These are phyloP conservation scores for Lycium ferocissimum DNA, from an alignment of 257 asterid genomes.

Conservation along the genomic window DNA sequence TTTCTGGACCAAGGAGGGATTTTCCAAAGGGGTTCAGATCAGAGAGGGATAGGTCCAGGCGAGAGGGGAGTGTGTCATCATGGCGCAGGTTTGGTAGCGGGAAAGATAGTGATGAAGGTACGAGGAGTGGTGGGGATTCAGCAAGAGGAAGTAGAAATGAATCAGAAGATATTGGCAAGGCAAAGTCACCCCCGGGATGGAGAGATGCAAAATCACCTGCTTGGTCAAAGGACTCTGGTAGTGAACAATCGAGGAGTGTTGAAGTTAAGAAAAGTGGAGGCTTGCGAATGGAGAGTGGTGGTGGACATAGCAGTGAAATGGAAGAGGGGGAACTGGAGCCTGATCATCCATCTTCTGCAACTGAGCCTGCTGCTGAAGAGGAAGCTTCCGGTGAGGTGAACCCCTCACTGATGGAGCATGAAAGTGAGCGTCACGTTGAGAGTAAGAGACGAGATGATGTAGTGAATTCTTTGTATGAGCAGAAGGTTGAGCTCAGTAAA, in stretches of 20 bases:
- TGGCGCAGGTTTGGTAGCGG: slow-evolving; percentile 83
- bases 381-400: slow-evolving; percentile 47
- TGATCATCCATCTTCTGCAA: slow-evolving; percentile 60
- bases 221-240: slow-evolving; percentile 94
- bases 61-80: slow-evolving; percentile 80
- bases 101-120: slow-evolving; percentile 80
- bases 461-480: slow-evolving; percentile 38
- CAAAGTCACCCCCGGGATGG: slow-evolving; percentile 63
- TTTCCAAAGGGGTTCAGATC: slow-evolving; percentile 96
- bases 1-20: slow-evolving; percentile 86
- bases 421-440: slow-evolving; percentile 36
- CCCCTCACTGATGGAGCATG: slow-evolving; percentile 48
- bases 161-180: slow-evolving; percentile 64
- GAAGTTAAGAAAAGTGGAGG: slow-evolving; percentile 75
- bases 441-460: slow-evolving; percentile 41
- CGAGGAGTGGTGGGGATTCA: slow-evolving; percentile 60
- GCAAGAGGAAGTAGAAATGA: slow-evolving; percentile 61
- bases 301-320: slow-evolving; percentile 74
- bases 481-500: slow-evolving; percentile 46
- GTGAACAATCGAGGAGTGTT: slow-evolving; percentile 86
- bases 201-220: slow-evolving; percentile 82
- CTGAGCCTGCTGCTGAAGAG: slow-evolving; percentile 50
- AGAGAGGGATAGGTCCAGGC: slow-evolving; percentile 90
- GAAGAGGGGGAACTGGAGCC: slow-evolving; percentile 99
- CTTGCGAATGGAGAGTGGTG: slow-evolving; percentile 64